These are phyloP conservation scores for Beauveria australis DNA, from an alignment of 2,329 filamentous ascomycete genomes.

Conservation along the genomic window DNA sequence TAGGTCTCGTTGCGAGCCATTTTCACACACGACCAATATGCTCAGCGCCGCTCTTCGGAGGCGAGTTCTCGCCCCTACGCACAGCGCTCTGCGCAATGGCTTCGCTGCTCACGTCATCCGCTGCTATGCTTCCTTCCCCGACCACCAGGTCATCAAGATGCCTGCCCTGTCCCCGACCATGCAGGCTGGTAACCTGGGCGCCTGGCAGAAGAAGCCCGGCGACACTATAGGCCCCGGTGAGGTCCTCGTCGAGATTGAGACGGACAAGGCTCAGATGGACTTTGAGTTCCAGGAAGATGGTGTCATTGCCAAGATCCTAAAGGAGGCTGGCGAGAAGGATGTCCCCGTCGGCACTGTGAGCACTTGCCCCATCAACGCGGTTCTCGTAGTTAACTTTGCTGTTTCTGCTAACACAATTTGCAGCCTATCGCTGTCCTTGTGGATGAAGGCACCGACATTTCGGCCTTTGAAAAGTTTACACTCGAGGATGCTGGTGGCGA, in stretches of 20 bases:
- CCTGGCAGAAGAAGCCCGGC: slow-evolving; percentile 96
- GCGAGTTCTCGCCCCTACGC: slow-evolving; percentile 47
- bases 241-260: slow-evolving; percentile 96
- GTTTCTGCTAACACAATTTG: neutral
- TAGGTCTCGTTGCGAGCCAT: slow-evolving; percentile 10
- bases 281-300: slow-evolving; percentile 99
- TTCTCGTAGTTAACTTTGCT: neutral
- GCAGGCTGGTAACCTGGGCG: slow-evolving; percentile 91
- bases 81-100: slow-evolving; percentile 42
- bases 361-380: slow-evolving; percentile 2
- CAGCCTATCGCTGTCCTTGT: slow-evolving; percentile 95
- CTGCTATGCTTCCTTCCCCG: slow-evolving; percentile 77
- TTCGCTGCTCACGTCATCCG: slow-evolving; percentile 49
- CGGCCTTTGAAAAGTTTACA: slow-evolving; percentile 82
- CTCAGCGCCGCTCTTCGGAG: slow-evolving; percentile 56
- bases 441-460: slow-evolving; percentile 80
- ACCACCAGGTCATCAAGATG: slow-evolving; percentile 95
- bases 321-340: slow-evolving; percentile 90
- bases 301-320: slow-evolving; percentile 87
- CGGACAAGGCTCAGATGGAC: slow-evolving; percentile 99
- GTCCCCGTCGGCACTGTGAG: slow-evolving; percentile 88
- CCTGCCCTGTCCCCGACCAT: slow-evolving; percentile 96
- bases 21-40: slow-evolving; percentile 32
- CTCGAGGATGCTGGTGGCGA: slow-evolving; percentile 87
- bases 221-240: slow-evolving; percentile 84